Evolutionary conservation across 306 rosid genomes (phyloP), one percentile per base, ranked within the genome.

Genomic region (Canavalia gladiata): DNA sequence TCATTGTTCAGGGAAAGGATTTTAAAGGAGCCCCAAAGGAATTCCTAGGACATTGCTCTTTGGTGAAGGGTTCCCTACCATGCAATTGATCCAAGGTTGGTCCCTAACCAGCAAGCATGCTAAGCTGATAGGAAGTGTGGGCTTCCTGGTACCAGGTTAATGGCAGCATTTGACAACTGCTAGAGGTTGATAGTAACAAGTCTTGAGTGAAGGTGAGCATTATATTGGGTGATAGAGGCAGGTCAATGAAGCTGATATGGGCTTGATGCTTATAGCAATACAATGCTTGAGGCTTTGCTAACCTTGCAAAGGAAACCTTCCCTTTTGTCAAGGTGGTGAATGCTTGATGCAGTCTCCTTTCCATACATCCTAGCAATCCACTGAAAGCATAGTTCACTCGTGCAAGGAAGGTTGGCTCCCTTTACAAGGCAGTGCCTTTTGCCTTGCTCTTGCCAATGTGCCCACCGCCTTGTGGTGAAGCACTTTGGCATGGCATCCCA

Each of bases 1-100:
- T 67, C 54, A 25, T 8, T 42, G 6, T 29, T 25, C 72, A 43
- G 4, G 5, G n/a, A 3, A 67, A 8, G 52, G 37, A 8, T 67
- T 39, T 65, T 41, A 65, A n/a, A 7, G 2, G 31, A 33, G 51
- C 41, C 31, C 11, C 28, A 41, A 13, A n/a, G 69, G 69, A 63
- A 63, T 41, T 63, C 47, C 30, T 63, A n/a, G 69, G 69, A 39
- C 69, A 63, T 63, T 63, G 68, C 25, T 62, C 25, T 33, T 10
- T 9, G 41, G 66, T 31, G 66, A 59, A 59, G 42, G 41, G 66
- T 9, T 2, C 12, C 66, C 42, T 28, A 59, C 66, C 39, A 10
- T 29, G 13, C 5, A 7, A 58, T 30, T 52, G 4, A 59, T 31
- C 18, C 18, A 59, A 59, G 66, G 0, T 59, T 31, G 66, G 66